phyloP scores from a whole-genome alignment of 2,329 filamentous ascomycete genomes.

The Exophiala viscosa region DNA sequence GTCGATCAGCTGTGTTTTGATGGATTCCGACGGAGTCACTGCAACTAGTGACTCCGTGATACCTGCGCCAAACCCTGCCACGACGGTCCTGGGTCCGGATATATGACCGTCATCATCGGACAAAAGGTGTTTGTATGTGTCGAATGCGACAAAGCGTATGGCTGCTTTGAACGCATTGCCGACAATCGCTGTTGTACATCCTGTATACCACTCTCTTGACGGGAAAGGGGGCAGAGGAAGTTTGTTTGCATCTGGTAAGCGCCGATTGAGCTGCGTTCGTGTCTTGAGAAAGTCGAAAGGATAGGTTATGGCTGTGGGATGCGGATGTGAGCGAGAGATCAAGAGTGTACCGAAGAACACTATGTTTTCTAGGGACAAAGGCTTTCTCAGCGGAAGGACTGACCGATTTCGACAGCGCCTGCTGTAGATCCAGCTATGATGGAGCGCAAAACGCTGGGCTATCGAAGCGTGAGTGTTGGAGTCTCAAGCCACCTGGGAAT shows the following conservation, averaged over 20 bases:
- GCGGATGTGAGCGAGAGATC: conserved; percentile 21
- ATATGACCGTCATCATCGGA: conserved; percentile 82
- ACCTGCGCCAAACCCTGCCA: conserved; percentile 90
- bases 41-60: conserved; percentile 90
- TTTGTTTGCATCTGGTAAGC: conserved; percentile 76
- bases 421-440: conserved; percentile 91
- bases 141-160: conserved; percentile 93
- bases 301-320: conserved; percentile 71
- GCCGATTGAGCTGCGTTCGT: conserved; percentile 84
- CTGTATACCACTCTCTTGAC: conserved; percentile 83
- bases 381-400: conserved; percentile 23
- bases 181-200: conserved; percentile 93
- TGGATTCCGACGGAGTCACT: conserved; percentile 94
- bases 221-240: conserved; percentile 94
- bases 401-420: conserved; percentile 90
- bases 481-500: too few relatives aligned
- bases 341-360: conserved; percentile 13
- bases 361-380: not conserved
- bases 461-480: conserved; percentile 21
- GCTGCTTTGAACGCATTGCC: conserved; percentile 96
- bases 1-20: conserved; percentile 98
- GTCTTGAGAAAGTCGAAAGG: conserved; percentile 97
- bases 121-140: conserved; percentile 83
- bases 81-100: conserved; percentile 82
- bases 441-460: conserved; percentile 79